Evolutionary conservation across 2,329 filamentous ascomycete species (phyloP).

Genomic region (Pseudodiploospora longispora): DNA sequence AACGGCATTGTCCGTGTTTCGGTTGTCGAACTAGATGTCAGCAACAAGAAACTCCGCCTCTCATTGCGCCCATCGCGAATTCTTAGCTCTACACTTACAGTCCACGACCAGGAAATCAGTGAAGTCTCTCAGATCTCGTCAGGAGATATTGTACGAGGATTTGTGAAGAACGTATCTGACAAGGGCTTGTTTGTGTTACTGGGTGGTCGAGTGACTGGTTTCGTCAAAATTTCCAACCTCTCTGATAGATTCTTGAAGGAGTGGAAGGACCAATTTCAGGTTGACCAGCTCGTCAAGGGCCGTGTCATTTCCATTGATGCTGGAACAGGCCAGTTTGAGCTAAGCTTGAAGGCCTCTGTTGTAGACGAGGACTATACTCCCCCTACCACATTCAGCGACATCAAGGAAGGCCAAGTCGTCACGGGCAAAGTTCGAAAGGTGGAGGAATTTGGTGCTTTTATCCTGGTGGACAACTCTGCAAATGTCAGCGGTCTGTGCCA

Average conservation of each 20-base stretch:
- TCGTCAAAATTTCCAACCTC: conserved; percentile 79
- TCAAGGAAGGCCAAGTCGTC: conserved; percentile 71
- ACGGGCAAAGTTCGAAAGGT: conserved; percentile 91
- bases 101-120: conserved; percentile 74
- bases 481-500: conserved; percentile 94
- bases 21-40: conserved; percentile 67
- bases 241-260: conserved; percentile 90
- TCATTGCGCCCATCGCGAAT: conserved; percentile 83
- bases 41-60: conserved; percentile 76
- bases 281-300: conserved; percentile 85
- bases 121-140: conserved; percentile 61
- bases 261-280: conserved; percentile 83
- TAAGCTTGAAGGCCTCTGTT: conserved; percentile 80
- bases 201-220: conserved; percentile 71
- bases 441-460: conserved; percentile 90
- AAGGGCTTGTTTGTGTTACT: conserved; percentile 83
- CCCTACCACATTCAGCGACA: conserved; percentile 64
- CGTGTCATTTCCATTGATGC: conserved; percentile 68
- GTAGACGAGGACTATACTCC: conserved; percentile 72
- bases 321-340: conserved; percentile 62
- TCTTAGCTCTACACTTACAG: conserved; percentile 71
- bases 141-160: conserved; percentile 79
- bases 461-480: conserved; percentile 76
- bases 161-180: conserved; percentile 82
- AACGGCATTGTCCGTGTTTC: conserved; percentile 86